Base-by-base conservation (phyloP, 2,329 filamentous ascomycete species). In the Cercospora sp. region DNA sequence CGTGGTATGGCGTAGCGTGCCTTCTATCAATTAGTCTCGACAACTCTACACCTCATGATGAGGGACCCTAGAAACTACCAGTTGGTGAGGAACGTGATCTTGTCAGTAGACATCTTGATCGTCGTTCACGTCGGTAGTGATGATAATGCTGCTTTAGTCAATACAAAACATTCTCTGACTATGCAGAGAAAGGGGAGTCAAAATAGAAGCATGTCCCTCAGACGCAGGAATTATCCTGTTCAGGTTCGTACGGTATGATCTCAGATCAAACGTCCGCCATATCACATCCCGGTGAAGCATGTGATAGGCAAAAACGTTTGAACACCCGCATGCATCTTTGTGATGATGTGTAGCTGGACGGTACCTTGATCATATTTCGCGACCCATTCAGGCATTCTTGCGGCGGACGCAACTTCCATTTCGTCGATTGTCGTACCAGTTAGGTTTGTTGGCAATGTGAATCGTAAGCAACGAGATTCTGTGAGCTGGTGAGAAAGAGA, bases 61-160 rank as follows among this genome's bases (percentile, higher is more conserved):
- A 23, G 45, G n/a, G 18, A 10, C 3, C 18, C 7, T 51, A 51
- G 5, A 5, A 51, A 5, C 60, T 87, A 92, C 91, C 91, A 93
- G 85, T 93, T 93, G 82, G 90, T 91, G 79, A 93, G 84, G 83
- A 93, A 93, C 63, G 90, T 93, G 77, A 93, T 92, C 88, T 93
- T 93, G 79, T 93, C 90, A 80, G 90, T 92, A 79, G 90, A 88
- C 90, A 93, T 93, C 45, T 68, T 61, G 62, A 28, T 28, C 28
- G 16, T 64, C 88, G 77, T 75, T 72, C 70, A 73, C 76, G 83
- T 88, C 3, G 60, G 60, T 60, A 42, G 33, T 16, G 48, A 13
- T 63, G 48, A 28, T 53, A 36, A 63, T 63, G 60, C 60, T 63
- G 42, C 42, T 51, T 18, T 20, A 53, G 60, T 63, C 79, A 88